These are phyloP conservation scores for Ophiocordyceps unilateralis DNA, from an alignment of 2,329 filamentous ascomycete species.

Conservation along the genomic window DNA sequence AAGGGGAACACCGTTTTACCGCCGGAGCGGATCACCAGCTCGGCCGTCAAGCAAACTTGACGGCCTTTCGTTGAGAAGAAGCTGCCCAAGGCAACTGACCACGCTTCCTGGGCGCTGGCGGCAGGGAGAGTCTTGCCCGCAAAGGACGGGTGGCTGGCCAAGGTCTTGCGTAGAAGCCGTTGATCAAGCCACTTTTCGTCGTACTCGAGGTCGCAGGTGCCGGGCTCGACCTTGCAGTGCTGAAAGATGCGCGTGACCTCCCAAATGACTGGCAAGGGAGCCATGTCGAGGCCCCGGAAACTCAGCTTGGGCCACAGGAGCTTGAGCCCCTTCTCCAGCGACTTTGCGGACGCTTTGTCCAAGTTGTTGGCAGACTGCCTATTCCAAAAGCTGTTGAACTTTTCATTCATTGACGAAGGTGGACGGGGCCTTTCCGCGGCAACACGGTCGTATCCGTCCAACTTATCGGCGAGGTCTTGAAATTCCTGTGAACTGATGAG, in stretches of 20 bases:
- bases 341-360: not conserved
- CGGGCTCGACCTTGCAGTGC: slow-evolving; percentile 24
- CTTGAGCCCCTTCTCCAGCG: slow-evolving; percentile 11
- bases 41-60: slow-evolving; percentile 24
- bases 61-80: slow-evolving; percentile 18
- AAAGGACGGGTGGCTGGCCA: slow-evolving; percentile 23
- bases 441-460: not conserved
- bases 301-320: slow-evolving; percentile 14
- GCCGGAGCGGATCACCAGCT: slow-evolving; percentile 18
- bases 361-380: too few relatives aligned
- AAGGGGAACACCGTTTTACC: slow-evolving; percentile 22
- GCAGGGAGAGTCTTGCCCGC: slow-evolving; percentile 28
- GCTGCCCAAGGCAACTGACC: slow-evolving; percentile 22
- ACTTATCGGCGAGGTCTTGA: not conserved
- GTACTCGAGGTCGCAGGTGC: slow-evolving; percentile 18
- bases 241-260: slow-evolving; percentile 31
- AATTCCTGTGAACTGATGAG: not conserved
- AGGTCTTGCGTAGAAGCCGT: slow-evolving; percentile 19
- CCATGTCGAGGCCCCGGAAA: slow-evolving; percentile 18
- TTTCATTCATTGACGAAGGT: not conserved
- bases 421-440: not conserved
- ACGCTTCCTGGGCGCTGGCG: slow-evolving; percentile 24
- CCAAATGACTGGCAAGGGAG: slow-evolving; percentile 33
- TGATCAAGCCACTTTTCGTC: slow-evolving; percentile 25
- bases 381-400: not conserved